Conservation (phyloP, 2,329 filamentous ascomycete genomes). For the Aspergillus hiratsukae region DNA sequence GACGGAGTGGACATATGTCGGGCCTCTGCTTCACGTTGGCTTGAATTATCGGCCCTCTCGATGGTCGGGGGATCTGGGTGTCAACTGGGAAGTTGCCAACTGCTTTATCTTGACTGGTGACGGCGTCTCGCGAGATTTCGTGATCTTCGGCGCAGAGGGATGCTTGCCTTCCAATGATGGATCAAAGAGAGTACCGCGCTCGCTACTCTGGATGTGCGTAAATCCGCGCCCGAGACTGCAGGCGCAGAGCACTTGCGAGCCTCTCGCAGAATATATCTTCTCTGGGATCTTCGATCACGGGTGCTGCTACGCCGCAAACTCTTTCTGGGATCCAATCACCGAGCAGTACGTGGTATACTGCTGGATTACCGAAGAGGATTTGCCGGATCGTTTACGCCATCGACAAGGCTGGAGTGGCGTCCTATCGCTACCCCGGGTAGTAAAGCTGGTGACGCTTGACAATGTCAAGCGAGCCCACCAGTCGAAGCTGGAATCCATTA, state of each 20-base stretch:
- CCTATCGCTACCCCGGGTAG: conserved; percentile 44
- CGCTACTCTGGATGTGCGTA: conserved; percentile 46
- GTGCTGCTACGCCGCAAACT: conserved; percentile 47
- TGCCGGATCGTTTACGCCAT: conserved; percentile 41
- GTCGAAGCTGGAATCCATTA: conserved; percentile 38
- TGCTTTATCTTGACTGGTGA: conserved; percentile 35
- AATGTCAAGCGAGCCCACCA: conserved; percentile 35
- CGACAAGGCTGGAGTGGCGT: conserved; percentile 49
- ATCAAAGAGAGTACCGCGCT: conserved; percentile 24
- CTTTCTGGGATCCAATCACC: conserved; percentile 44
- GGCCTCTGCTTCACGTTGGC: conserved; percentile 40
- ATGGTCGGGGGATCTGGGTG: conserved; percentile 49
- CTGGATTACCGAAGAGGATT: conserved; percentile 51
- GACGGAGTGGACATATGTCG: conserved; percentile 44
- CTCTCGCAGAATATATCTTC: conserved; percentile 35
- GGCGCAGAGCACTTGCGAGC: conserved; percentile 1
- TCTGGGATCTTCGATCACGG: conserved; percentile 48
- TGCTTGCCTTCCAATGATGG: conserved; percentile 19
- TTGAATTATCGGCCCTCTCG: conserved; percentile 36
- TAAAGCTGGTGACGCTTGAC: conserved; percentile 37
- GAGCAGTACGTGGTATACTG: conserved; percentile 43
- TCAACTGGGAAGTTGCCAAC: conserved; percentile 36
- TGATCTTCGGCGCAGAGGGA: conserved; percentile 47
- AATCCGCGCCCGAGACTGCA: conserved; percentile 13
- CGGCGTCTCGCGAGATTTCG: conserved; percentile 32